These are phyloP conservation scores for Termitomyces sp. DNA, from an alignment of 768 basidiomycete genomes.

Conservation along the genomic window DNA sequence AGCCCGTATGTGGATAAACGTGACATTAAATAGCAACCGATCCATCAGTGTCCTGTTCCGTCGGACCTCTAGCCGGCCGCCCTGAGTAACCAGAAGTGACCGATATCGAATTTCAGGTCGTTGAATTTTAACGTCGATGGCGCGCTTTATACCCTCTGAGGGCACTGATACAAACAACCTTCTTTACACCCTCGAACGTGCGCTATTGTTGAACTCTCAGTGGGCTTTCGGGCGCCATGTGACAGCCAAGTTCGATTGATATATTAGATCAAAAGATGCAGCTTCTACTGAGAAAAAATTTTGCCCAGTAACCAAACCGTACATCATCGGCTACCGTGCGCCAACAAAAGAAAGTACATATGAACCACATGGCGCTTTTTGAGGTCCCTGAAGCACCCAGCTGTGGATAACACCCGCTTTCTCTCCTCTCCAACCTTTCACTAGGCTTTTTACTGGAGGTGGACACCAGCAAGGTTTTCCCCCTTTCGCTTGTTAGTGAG, in stretches of 20 bases:
- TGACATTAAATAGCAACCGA: neutral
- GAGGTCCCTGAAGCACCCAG: neutral
- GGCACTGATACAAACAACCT: neutral
- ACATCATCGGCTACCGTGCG: slow-evolving; percentile 3
- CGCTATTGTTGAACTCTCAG: neutral
- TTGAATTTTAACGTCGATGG: neutral
- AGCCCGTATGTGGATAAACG: neutral
- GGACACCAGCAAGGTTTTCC: neutral
- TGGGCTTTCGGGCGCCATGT: neutral
- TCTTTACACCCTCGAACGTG: neutral
- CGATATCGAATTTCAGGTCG: neutral
- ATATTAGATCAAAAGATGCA: slow-evolving; percentile 5
- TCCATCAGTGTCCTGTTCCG: neutral
- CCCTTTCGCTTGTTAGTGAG: slow-evolving; percentile 1
- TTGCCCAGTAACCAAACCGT: neutral
- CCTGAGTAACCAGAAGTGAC: too few relatives aligned
- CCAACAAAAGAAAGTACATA: neutral
- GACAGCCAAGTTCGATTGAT: slow-evolving; percentile 2
- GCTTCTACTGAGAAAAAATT: neutral
- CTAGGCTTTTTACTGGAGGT: neutral
- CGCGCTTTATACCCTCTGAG: neutral
- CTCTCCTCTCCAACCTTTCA: neutral
- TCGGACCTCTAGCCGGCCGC: neutral
- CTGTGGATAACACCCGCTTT: neutral
- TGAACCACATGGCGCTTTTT: neutral